Percentiles rank a stretch among this genome's conserved stretches.
Evolutionary conservation across 2,329 filamentous ascomycete species (phyloP).

Genomic region (Aurifilum marmelostoma): DNA sequence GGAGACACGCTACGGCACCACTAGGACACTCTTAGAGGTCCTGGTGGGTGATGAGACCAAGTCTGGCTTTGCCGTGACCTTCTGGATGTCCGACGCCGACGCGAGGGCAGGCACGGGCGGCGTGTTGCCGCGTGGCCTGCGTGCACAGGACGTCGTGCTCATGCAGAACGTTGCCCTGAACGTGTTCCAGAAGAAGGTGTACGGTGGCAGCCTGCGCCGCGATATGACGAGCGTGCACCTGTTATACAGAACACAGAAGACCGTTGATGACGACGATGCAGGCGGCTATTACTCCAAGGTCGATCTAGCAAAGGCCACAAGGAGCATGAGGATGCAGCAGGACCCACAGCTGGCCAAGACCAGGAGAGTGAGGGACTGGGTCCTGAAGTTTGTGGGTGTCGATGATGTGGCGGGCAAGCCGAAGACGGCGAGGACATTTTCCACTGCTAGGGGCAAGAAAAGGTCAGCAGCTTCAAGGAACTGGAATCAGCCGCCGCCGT

Average conservation of each 20-base stretch:
- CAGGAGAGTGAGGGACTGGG: slow-evolving; percentile 73
- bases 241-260: slow-evolving; percentile 58
- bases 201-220: slow-evolving; percentile 78
- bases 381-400: slow-evolving; percentile 66
- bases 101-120: slow-evolving; percentile 38
- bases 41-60: slow-evolving; percentile 84
- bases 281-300: slow-evolving; percentile 60
- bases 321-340: slow-evolving; percentile 19
- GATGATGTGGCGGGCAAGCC: slow-evolving; percentile 33
- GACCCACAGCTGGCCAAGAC: slow-evolving; percentile 65
- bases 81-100: slow-evolving; percentile 67
- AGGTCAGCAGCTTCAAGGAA: slow-evolving; percentile 18
- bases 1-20: slow-evolving; percentile 64
- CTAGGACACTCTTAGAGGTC: slow-evolving; percentile 72
- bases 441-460: slow-evolving; percentile 32
- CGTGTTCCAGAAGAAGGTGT: slow-evolving; percentile 75
- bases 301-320: slow-evolving; percentile 47
- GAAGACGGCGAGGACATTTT: slow-evolving; percentile 34
- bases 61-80: slow-evolving; percentile 78
- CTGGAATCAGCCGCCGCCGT: slow-evolving; percentile 27
- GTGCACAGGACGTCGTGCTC: slow-evolving; percentile 76
- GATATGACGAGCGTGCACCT: slow-evolving; percentile 72
- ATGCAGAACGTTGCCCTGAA: slow-evolving; percentile 79
- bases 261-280: slow-evolving; percentile 53
- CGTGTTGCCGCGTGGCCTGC: slow-evolving; percentile 49